phyloP scores from a whole-genome alignment of 192 early-diverging fungal genomes.

The Backusella morwellensis region DNA sequence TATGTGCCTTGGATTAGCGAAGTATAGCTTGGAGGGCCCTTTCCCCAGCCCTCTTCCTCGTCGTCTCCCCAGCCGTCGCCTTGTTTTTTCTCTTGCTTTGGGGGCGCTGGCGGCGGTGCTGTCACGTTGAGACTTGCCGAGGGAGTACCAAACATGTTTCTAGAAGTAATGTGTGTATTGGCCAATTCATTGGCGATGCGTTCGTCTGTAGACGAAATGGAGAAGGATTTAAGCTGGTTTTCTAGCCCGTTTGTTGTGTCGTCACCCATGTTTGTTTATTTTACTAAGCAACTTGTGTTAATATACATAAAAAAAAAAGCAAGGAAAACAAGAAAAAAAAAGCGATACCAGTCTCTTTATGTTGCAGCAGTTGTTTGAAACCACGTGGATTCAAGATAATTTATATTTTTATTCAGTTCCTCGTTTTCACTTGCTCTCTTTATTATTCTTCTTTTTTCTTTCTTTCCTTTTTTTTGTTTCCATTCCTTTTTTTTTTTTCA shows the following conservation, averaged over 20 bases:
- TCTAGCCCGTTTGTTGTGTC: neutral
- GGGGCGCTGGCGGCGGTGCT: neutral
- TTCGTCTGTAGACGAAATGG: neutral
- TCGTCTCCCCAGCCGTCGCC: neutral
- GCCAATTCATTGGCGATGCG: neutral
- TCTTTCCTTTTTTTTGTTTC: neutral
- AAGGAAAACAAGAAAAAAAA: neutral
- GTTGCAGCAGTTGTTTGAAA: neutral
- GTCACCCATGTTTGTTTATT: neutral
- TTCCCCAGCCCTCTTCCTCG: neutral
- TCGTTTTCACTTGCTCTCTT: neutral
- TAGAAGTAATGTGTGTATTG: neutral
- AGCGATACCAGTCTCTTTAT: neutral
- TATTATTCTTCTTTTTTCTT: neutral
- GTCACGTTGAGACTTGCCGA: neutral
- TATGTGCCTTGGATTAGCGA: conserved; percentile 3
- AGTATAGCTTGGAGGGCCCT: conserved; percentile 2
- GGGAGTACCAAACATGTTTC: neutral
- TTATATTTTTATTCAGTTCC: neutral
- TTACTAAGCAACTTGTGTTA: too few relatives aligned
- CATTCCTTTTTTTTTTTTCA: neutral
- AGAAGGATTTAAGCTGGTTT: conserved; percentile 4
- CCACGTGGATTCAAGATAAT: neutral
- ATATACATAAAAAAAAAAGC: neutral
- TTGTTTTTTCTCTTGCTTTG: neutral